Percentiles rank a stretch among this genome's conserved stretches.
phyloP scores from a whole-genome alignment of 208 protist genomes.

The Naegleria fowleri region DNA sequence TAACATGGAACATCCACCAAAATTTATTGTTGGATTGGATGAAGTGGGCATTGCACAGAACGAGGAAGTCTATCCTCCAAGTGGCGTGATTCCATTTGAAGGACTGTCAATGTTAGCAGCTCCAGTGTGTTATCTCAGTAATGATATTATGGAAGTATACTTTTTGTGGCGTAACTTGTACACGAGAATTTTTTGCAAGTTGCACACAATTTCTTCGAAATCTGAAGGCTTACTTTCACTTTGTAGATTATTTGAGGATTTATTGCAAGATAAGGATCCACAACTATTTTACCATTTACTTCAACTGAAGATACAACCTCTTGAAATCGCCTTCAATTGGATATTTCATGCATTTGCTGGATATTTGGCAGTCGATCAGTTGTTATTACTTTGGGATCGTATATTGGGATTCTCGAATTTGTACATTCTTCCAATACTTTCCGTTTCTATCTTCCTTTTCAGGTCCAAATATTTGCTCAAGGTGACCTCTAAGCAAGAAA shows the following conservation, averaged over 20 bases:
- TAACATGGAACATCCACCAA: not conserved
- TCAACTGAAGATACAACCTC: conserved; percentile 37
- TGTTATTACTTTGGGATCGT: conserved; percentile 45
- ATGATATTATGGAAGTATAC: conserved; percentile 33
- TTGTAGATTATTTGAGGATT: conserved; percentile 42
- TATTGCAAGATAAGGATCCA: conserved; percentile 39
- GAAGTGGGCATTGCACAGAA: not conserved
- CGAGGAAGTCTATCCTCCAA: conserved; percentile 38
- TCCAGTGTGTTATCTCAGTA: conserved; percentile 39
- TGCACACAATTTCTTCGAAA: conserved; percentile 35
- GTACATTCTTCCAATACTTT: conserved; percentile 37
- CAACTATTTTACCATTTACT: conserved; percentile 41
- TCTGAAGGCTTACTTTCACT: conserved; percentile 32
- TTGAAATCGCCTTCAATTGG: conserved; percentile 45
- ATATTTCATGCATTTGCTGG: conserved; percentile 43
- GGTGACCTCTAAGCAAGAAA: conserved; percentile 23
- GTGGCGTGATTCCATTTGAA: conserved; percentile 35
- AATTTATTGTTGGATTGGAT: conserved; percentile 13
- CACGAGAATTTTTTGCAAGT: conserved; percentile 36
- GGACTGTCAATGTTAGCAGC: conserved; percentile 36
- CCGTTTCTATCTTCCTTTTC: conserved; percentile 42
- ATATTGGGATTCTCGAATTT: conserved; percentile 43
- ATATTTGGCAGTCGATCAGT: conserved; percentile 38
- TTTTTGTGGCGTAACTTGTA: conserved; percentile 41
- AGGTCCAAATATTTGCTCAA: conserved; percentile 29